Evolutionary conservation across 2,329 filamentous ascomycete species (phyloP).

Genomic region (Coniochaeta prunicola): DNA sequence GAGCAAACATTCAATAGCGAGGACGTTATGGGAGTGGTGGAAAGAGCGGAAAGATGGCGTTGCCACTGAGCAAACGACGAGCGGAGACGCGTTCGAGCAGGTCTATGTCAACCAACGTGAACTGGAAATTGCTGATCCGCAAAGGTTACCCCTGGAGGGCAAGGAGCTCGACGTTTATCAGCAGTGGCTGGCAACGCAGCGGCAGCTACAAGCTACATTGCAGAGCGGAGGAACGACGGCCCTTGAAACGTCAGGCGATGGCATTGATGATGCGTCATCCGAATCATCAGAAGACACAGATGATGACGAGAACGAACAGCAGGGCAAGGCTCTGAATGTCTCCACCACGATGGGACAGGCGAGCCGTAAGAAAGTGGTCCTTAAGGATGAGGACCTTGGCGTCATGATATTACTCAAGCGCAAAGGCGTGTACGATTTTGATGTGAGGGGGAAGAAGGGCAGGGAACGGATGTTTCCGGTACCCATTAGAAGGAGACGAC

Average conservation of each 20-base stretch:
- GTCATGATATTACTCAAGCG: slow-evolving; percentile 85
- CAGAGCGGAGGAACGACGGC: slow-evolving; percentile 61
- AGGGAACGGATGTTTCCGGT: slow-evolving; percentile 90
- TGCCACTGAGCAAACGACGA: slow-evolving; percentile 46
- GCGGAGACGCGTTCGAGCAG: slow-evolving; percentile 55
- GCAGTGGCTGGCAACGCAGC: slow-evolving; percentile 83
- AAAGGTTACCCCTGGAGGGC: slow-evolving; percentile 60
- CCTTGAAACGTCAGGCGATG: slow-evolving; percentile 63
- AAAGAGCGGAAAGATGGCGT: slow-evolving; percentile 60
- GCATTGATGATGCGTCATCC: slow-evolving; percentile 76
- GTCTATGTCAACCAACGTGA: slow-evolving; percentile 58
- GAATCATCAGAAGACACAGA: slow-evolving; percentile 83
- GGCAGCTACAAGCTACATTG: slow-evolving; percentile 76
- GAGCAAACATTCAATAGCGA: slow-evolving; percentile 53
- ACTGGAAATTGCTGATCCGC: slow-evolving; percentile 53
- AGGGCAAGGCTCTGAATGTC: slow-evolving; percentile 85
- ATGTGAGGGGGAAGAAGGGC: slow-evolving; percentile 84
- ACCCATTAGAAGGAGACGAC: slow-evolving; percentile 67
- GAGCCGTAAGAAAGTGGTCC: slow-evolving; percentile 74
- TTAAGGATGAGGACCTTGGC: slow-evolving; percentile 85
- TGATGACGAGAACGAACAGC: slow-evolving; percentile 82
- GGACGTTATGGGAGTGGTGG: slow-evolving; percentile 75
- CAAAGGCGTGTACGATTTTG: slow-evolving; percentile 88
- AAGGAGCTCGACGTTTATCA: slow-evolving; percentile 79
- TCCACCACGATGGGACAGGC: slow-evolving; percentile 79